phyloP scores from a whole-genome alignment of 176 grass and related monocot genomes.

The Oryza officinalis region DNA sequence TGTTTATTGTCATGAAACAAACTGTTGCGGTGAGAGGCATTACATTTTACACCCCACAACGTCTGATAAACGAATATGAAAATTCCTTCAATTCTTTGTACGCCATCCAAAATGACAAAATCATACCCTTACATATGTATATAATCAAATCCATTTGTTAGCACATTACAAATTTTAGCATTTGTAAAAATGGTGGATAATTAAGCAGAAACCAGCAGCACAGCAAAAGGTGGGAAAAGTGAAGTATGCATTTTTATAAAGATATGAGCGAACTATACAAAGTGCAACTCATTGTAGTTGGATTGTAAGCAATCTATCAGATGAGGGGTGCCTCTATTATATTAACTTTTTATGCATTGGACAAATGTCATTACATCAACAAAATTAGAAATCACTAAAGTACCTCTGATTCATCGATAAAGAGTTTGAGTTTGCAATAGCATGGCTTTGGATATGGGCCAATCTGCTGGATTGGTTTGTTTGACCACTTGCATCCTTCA shows the following conservation, averaged over 20 bases:
- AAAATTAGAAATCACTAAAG: neutral
- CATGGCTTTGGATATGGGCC: slow-evolving; percentile 57
- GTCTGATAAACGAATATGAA: neutral
- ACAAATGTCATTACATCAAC: slow-evolving; percentile 5
- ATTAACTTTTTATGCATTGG: neutral
- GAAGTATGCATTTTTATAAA: slow-evolving; percentile 10
- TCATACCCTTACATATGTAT: neutral
- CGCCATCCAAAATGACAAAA: slow-evolving; percentile 9
- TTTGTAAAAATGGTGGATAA: neutral
- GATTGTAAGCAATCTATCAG: neutral
- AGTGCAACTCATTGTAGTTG: slow-evolving; percentile 11
- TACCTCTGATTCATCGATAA: slow-evolving; percentile 73
- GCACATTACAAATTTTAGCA: neutral
- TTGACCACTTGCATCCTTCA: slow-evolving; percentile 50
- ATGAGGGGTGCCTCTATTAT: slow-evolving; percentile 9
- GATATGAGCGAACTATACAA: neutral
- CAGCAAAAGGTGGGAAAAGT: neutral
- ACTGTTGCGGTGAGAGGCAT: neutral
- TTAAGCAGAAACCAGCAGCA: slow-evolving; percentile 27
- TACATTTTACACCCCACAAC: neutral
- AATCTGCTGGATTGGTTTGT: slow-evolving; percentile 52
- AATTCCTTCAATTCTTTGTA: neutral
- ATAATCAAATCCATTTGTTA: slow-evolving; percentile 17
- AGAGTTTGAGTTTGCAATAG: slow-evolving; percentile 49
- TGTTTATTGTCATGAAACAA: neutral